These are phyloP conservation scores for Chrysosphaeria jannelii DNA, from an alignment of 2,329 filamentous ascomycete genomes.

Conservation along the genomic window DNA sequence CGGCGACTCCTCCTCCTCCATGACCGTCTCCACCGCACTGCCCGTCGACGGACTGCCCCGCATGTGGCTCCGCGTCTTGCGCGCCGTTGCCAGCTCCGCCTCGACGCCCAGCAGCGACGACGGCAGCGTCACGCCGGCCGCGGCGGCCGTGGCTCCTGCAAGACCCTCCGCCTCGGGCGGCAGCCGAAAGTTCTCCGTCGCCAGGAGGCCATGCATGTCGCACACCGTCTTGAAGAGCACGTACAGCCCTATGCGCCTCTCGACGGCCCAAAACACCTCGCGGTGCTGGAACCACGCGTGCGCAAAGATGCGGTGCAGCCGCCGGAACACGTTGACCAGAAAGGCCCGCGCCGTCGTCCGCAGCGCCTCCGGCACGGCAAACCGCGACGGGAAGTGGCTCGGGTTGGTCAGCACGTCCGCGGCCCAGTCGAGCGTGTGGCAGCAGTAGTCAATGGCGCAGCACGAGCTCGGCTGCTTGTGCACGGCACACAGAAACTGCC, in stretches of 20 bases:
- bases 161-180: constrained; percentile 76
- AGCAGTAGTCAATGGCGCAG: constrained; percentile 97
- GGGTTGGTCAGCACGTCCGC: constrained; percentile 80
- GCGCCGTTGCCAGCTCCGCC: constrained; percentile 21
- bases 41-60: constrained; percentile 55
- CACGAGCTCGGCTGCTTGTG: constrained; percentile 91
- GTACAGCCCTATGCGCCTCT: constrained; percentile 73
- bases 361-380: constrained; percentile 26
- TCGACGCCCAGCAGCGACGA: constrained; percentile 8
- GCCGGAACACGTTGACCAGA: constrained; percentile 77
- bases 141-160: constrained; percentile 8
- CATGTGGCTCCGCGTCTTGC: constrained; percentile 54
- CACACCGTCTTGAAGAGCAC: constrained; percentile 94
- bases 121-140: constrained; percentile 3
- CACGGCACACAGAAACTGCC: constrained; percentile 95
- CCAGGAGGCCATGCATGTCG: constrained; percentile 67
- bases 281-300: constrained; percentile 98
- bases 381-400: constrained; percentile 78
- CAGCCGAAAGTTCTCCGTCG: constrained; percentile 84
- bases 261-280: constrained; percentile 81
- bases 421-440: constrained; percentile 93
- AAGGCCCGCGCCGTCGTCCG: constrained; percentile 43
- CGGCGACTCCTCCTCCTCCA: constrained; percentile 59
- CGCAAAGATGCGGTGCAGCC: constrained; percentile 87
- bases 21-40: constrained; percentile 50